phyloP scores from a whole-genome alignment of 495 filamentous ascomycete genomes.

The Annulohypoxylon stygium region DNA sequence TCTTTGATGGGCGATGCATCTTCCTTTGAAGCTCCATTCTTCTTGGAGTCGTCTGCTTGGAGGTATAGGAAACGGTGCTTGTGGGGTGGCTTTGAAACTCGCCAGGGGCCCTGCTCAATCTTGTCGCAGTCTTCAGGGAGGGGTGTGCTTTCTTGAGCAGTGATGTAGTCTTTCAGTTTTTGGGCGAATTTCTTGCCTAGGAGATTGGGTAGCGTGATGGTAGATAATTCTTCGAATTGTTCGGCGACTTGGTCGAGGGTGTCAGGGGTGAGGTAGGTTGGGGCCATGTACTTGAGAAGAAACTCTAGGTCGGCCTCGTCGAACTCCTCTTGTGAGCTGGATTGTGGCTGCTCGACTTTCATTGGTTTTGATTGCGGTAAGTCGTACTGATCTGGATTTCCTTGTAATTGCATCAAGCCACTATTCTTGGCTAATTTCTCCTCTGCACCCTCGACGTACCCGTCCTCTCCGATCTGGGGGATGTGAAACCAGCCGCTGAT shows the following conservation, averaged over 20 bases:
- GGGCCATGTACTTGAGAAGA: slow-evolving; percentile 87
- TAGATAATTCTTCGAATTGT: slow-evolving; percentile 84
- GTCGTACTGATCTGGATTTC: slow-evolving; percentile 89
- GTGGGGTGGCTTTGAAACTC: slow-evolving; percentile 87
- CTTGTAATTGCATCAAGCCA: slow-evolving; percentile 89
- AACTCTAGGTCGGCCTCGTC: slow-evolving; percentile 84
- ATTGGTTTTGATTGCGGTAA: slow-evolving; percentile 75
- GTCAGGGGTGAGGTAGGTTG: slow-evolving; percentile 93
- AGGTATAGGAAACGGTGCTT: slow-evolving; percentile 94
- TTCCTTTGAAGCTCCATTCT: slow-evolving; percentile 20
- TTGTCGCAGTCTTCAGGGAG: slow-evolving; percentile 63
- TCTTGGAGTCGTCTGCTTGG: slow-evolving; percentile 56
- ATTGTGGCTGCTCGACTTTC: slow-evolving; percentile 61
- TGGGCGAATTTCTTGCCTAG: slow-evolving; percentile 80
- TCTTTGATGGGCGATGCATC: slow-evolving; percentile 74
- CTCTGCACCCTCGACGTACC: slow-evolving; percentile 89
- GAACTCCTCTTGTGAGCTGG: slow-evolving; percentile 66
- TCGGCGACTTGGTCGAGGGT: slow-evolving; percentile 85
- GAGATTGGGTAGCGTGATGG: slow-evolving; percentile 81
- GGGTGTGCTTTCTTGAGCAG: slow-evolving; percentile 69
- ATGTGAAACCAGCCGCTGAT: slow-evolving; percentile 99
- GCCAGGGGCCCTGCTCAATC: slow-evolving; percentile 74
- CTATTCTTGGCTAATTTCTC: slow-evolving; percentile 88
- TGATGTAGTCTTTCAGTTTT: slow-evolving; percentile 75
- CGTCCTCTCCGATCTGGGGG: slow-evolving; percentile 94